A percentile compares a stretch with the other conserved stretches of the same genome.
These are phyloP conservation scores for Cinnamomum chago DNA, from an alignment of 164 flowering plant genomes.

Conservation along the genomic window DNA sequence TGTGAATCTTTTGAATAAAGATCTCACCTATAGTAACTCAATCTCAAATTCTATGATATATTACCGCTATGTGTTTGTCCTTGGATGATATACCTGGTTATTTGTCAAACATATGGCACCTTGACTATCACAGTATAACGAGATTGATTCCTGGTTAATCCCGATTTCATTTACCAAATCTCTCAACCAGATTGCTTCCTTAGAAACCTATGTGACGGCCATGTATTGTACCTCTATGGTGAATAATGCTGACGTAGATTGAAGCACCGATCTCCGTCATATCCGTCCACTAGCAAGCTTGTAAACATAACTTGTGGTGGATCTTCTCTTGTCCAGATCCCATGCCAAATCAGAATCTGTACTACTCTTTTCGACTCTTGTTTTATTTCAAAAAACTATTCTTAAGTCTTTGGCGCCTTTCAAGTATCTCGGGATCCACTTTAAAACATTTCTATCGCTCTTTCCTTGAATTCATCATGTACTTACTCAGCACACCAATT, in stretches of 20 bases:
- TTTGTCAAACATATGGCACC: background rate
- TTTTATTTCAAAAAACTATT: background rate
- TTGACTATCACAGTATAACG: background rate
- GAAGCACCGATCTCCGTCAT: background rate
- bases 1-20: background rate
- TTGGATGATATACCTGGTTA: background rate
- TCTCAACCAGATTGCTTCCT: background rate
- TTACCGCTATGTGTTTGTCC: background rate
- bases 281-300: background rate
- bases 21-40: background rate
- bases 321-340: constrained; percentile 1
- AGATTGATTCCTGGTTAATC: background rate
- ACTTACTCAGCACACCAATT: too few relatives aligned
- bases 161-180: background rate
- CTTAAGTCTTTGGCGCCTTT: background rate
- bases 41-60: background rate
- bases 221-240: background rate
- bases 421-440: background rate
- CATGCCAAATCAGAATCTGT: background rate
- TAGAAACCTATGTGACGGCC: background rate
- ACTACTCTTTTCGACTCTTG: background rate
- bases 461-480: background rate
- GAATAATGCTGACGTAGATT: background rate
- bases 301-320: background rate
- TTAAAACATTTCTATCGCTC: background rate